Evolutionary conservation across 176 grass and related monocot genomes (phyloP).

Genomic region (Lolium multiflorum): DNA sequence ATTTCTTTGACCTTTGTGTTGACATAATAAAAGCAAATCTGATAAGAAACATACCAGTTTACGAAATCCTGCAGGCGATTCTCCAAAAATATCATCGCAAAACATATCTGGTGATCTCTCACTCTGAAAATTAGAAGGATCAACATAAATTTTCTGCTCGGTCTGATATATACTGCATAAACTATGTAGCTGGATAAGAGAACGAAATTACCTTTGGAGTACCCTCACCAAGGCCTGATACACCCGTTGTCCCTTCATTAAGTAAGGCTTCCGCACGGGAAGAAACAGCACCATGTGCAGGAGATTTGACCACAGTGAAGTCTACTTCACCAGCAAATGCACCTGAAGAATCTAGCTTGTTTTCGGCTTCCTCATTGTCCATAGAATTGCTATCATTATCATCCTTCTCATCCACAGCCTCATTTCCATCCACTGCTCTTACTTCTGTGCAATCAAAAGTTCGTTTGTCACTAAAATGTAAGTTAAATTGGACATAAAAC

Average conservation of each 20-base stretch:
- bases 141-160: conserved; percentile 40
- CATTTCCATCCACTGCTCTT: conserved; percentile 26
- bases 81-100: conserved; percentile 96
- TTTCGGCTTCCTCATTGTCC: conserved; percentile 49
- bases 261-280: conserved; percentile 26
- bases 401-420: conserved; percentile 41
- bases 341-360: conserved; percentile 65
- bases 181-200: conserved; percentile 22
- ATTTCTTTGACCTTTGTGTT: conserved; percentile 16
- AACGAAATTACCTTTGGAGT: conserved; percentile 76
- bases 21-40: neutral
- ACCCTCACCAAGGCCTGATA: conserved; percentile 84
- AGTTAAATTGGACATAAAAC: conserved; percentile 15
- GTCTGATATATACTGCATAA: conserved; percentile 32
- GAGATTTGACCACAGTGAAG: conserved; percentile 81
- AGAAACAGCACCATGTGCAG: conserved; percentile 47
- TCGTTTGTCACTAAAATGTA: conserved; percentile 17
- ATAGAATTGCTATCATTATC: conserved; percentile 32
- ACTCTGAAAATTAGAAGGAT: conserved; percentile 62
- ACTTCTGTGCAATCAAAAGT: conserved; percentile 37
- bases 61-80: conserved; percentile 79
- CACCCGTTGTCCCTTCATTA: conserved; percentile 46
- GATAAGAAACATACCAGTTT: conserved; percentile 64
- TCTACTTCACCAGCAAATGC: conserved; percentile 53
- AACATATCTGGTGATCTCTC: conserved; percentile 95